A percentile compares a stretch with the other conserved stretches of the same genome.
These are phyloP conservation scores for Skeletonema costatum DNA, from an alignment of 108 stramenopile species.

Conservation along the genomic window DNA sequence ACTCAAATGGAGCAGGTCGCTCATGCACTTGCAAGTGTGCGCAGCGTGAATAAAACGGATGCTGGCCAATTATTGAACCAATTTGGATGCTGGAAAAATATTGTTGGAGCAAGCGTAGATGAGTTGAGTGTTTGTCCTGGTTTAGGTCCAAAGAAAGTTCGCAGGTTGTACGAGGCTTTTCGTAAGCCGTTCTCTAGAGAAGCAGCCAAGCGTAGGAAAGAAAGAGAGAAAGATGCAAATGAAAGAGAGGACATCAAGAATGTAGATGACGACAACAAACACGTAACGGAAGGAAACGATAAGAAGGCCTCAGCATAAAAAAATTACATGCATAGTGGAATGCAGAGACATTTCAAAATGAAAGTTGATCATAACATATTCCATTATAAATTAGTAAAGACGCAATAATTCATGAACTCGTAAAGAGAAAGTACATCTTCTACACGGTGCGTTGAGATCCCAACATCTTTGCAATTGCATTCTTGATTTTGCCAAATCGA, in stretches of 20 bases:
- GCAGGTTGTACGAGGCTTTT: conserved; percentile 74
- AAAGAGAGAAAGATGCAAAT: conserved; percentile 5
- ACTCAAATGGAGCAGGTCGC: conserved; percentile 60
- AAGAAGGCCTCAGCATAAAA: too few relatives aligned
- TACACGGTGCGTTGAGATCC: background rate
- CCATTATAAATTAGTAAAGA: background rate
- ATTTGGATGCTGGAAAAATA: conserved; percentile 62
- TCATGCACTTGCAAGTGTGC: conserved; percentile 63
- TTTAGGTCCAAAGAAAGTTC: conserved; percentile 82
- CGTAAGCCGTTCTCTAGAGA: conserved; percentile 77
- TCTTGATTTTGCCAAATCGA: background rate
- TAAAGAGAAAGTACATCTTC: background rate
- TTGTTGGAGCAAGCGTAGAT: conserved; percentile 67
- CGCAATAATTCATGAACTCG: background rate
- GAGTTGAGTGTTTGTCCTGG: conserved; percentile 82
- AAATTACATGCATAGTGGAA: background rate
- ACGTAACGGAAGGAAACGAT: background rate
- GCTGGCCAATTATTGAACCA: conserved; percentile 60
- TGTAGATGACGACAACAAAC: background rate
- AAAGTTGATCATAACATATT: background rate
- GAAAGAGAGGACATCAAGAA: conserved; percentile 1
- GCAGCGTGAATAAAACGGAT: conserved; percentile 85
- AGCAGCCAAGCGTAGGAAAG: conserved; percentile 26
- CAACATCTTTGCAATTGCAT: background rate
- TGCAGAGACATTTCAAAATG: background rate